These are phyloP conservation scores for Turritis glabra DNA, from an alignment of 345 rosid species.

Conservation along the genomic window DNA sequence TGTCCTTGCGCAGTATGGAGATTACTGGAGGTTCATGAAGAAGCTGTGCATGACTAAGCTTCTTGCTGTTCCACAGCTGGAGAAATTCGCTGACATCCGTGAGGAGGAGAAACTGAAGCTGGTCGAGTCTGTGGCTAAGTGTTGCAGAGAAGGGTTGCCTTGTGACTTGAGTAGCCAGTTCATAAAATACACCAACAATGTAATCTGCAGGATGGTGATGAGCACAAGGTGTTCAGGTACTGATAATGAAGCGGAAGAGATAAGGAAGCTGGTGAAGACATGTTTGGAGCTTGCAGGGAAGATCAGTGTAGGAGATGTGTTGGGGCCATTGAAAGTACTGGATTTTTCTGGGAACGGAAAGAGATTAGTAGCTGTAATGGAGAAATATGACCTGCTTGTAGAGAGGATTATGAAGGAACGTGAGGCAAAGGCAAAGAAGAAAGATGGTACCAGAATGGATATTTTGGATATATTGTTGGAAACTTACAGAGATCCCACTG, in stretches of 20 bases:
- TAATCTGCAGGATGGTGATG: conserved; percentile 68
- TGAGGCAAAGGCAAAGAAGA: conserved; percentile 39
- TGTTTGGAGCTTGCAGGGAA: conserved; percentile 57
- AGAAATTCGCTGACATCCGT: conserved; percentile 42
- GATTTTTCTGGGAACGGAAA: conserved; percentile 64
- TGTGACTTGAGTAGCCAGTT: conserved; percentile 46
- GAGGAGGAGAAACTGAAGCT: conserved; percentile 47
- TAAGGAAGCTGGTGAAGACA: conserved; percentile 42
- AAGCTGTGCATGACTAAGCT: conserved; percentile 74
- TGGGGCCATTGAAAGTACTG: conserved; percentile 61
- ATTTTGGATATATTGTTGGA: conserved; percentile 41
- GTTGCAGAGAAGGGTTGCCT: conserved; percentile 42
- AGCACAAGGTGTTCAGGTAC: conserved; percentile 59
- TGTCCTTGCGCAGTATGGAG: conserved; percentile 53
- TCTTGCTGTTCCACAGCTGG: conserved; percentile 59
- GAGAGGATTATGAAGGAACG: conserved; percentile 62
- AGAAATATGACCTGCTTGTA: conserved; percentile 49
- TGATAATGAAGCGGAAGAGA: conserved; percentile 47
- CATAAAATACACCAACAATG: conserved; percentile 48
- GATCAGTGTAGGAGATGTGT: conserved; percentile 55
- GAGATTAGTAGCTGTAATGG: conserved; percentile 46
- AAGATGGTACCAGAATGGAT: conserved; percentile 29
- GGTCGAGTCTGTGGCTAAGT: conserved; percentile 46
- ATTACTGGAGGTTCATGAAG: conserved; percentile 50
- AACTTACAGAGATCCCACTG: conserved; percentile 42